Conservation (phyloP, 768 basidiomycete genomes). For the Pleurotus ostreatus region DNA sequence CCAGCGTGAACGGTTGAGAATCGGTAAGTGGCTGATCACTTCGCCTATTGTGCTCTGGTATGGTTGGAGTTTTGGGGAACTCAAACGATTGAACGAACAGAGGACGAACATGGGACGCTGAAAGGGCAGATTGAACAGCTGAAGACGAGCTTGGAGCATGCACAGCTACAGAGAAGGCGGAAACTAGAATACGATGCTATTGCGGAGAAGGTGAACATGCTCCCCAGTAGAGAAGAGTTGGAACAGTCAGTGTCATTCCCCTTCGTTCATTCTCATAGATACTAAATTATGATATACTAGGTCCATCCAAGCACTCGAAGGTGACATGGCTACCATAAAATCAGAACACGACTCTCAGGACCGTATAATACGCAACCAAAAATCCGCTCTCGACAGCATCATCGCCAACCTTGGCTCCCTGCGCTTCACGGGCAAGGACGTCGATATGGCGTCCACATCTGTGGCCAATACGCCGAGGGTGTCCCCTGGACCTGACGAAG, state of each 20-base stretch:
- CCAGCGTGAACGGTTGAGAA: slow-evolving; percentile 62
- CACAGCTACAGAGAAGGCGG: slow-evolving; percentile 66
- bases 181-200: slow-evolving; percentile 88
- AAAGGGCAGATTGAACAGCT: slow-evolving; percentile 73
- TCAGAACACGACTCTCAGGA: slow-evolving; percentile 73
- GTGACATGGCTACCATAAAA: slow-evolving; percentile 72
- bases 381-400: slow-evolving; percentile 61
- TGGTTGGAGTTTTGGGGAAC: no score
- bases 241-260: slow-evolving; percentile 53
- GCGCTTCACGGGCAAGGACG: slow-evolving; percentile 67
- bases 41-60: not conserved
- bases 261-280: no score
- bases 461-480: slow-evolving; percentile 37
- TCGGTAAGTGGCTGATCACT: slow-evolving; percentile 46
- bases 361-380: slow-evolving; percentile 63
- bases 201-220: slow-evolving; percentile 75
- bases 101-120: slow-evolving; percentile 65
- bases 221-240: slow-evolving; percentile 74
- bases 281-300: slow-evolving; percentile 28
- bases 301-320: slow-evolving; percentile 65
- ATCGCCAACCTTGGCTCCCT: slow-evolving; percentile 58
- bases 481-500: slow-evolving; percentile 45
- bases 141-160: slow-evolving; percentile 72
- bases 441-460: slow-evolving; percentile 39
- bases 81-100: slow-evolving; percentile 27